Base-by-base conservation (phyloP, 371 early-diverging fungal species). In the Mucor ambiguus region DNA sequence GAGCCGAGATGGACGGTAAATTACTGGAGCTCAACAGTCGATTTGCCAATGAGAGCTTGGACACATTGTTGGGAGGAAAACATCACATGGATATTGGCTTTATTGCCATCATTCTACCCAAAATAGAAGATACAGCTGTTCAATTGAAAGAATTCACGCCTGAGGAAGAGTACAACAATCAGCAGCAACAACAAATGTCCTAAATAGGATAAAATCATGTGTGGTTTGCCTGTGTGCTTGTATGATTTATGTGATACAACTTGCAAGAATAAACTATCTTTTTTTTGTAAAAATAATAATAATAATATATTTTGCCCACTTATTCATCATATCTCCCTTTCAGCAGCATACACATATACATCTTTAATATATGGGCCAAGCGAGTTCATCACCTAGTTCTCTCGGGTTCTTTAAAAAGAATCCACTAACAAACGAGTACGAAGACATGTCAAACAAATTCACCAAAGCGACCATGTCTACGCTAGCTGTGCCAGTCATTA, bases 31-130 rank as follows among this genome's bases (percentile, higher is more conserved):
- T 79, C 18, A 83, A 85, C 60, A 71, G 58, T 29, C 72, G 77
- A 10, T 59, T 80, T 10, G 64, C 72, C 37, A 66, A 63, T 35
- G 69, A 78, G 4, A 64, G 71, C 11, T 30, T 26, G 10, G 26
- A 29, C 3, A 43, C 57, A 22, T 56, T 84, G 24, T 35, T 82
- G 16, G 29, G 46, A 4, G 55, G 63, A 16, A 52, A 52, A 16
- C 63, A 77, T 64, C 66, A 72, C 46, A 61, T 79, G 64, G 74
- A 74, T 33, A 71, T 68, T 44, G 85, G 83, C 5, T 83, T 74
- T 58, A 60, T 85, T 55, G 83, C 74, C 6, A 70, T 85, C 9
- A 79, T 85, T 58, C 61, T 76, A 43, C 75, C 85, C 4, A 66
- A 64, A 14, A 49, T 49, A 28, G 80, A 80, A 44, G 70, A 77